phyloP scores from a whole-genome alignment of 177 flowering plant genomes.

The Vitis hybrid region DNA sequence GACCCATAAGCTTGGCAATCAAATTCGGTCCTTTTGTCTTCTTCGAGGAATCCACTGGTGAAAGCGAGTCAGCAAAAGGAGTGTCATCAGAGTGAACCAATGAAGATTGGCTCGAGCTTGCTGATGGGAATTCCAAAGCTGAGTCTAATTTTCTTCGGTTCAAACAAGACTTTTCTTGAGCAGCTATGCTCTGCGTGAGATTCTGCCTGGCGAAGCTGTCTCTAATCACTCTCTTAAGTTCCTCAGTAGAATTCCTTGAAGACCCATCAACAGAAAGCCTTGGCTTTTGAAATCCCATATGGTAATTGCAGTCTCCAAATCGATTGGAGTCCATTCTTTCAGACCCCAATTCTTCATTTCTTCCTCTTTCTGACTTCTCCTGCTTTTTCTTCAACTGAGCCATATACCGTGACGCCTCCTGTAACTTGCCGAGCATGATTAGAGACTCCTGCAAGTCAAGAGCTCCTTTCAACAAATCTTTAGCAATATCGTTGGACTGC shows the following conservation, averaged over 20 bases:
- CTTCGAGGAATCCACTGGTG: slow-evolving; percentile 29
- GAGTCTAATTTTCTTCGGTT: slow-evolving; percentile 20
- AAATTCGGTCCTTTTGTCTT: slow-evolving; percentile 46
- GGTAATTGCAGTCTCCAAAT: slow-evolving; percentile 16
- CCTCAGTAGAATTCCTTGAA: slow-evolving; percentile 39
- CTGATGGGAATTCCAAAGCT: slow-evolving; percentile 43
- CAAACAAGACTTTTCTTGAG: slow-evolving; percentile 21
- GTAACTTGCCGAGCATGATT: slow-evolving; percentile 66
- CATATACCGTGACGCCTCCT: slow-evolving; percentile 55
- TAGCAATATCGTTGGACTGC: slow-evolving; percentile 52
- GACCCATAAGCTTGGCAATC: slow-evolving; percentile 90
- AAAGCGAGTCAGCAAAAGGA: slow-evolving; percentile 27
- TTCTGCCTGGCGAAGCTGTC: slow-evolving; percentile 60
- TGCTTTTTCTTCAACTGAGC: slow-evolving; percentile 42
- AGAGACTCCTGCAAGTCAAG: slow-evolving; percentile 81
- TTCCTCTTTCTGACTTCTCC: slow-evolving; percentile 23
- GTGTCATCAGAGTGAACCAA: slow-evolving; percentile 21
- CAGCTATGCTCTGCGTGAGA: slow-evolving; percentile 26
- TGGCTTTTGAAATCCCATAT: slow-evolving; percentile 23
- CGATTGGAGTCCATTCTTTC: slow-evolving; percentile 16
- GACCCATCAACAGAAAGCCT: slow-evolving; percentile 37
- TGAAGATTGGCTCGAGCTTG: slow-evolving; percentile 62
- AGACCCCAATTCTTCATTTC: slow-evolving; percentile 13
- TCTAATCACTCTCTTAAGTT: slow-evolving; percentile 55
- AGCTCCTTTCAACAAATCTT: slow-evolving; percentile 73